phyloP scores from a whole-genome alignment of 78 protist genomes.

The Bodo saltans region DNA sequence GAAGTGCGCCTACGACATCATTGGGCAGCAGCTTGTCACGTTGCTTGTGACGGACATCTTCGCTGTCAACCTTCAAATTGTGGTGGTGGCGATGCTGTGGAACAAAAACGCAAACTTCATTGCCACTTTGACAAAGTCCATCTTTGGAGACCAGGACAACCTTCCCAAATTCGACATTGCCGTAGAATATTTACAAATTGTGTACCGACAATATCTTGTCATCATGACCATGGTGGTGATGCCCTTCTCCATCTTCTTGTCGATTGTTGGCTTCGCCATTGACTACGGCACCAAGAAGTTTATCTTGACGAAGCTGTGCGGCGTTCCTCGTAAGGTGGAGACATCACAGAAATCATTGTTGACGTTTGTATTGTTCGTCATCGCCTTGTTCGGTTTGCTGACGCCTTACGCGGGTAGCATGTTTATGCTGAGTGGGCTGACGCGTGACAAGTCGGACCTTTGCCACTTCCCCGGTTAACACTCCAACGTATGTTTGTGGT shows the following conservation, averaged over 20 bases:
- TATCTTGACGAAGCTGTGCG: neutral
- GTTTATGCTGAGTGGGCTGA: neutral
- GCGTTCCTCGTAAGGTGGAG: neutral
- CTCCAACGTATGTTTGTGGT: too few relatives aligned
- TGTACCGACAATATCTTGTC: neutral
- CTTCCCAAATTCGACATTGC: neutral
- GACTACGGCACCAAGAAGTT: neutral
- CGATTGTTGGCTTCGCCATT: neutral
- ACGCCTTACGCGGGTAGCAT: neutral
- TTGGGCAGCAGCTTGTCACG: neutral
- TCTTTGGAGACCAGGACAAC: neutral
- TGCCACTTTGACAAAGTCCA: neutral
- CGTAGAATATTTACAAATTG: neutral
- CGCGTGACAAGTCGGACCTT: too few relatives aligned
- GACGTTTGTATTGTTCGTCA: neutral
- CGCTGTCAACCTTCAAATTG: neutral
- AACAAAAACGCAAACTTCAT: neutral
- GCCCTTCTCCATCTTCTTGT: neutral
- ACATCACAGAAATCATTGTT: neutral
- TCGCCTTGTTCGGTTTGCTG: neutral
- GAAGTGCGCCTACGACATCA: neutral
- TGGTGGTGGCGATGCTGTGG: neutral
- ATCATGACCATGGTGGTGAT: neutral
- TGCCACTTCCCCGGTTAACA: too few relatives aligned
- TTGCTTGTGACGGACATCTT: neutral